Conservation (phyloP, 352 stramenopile genomes). For the Discostella stelligera region DNA sequence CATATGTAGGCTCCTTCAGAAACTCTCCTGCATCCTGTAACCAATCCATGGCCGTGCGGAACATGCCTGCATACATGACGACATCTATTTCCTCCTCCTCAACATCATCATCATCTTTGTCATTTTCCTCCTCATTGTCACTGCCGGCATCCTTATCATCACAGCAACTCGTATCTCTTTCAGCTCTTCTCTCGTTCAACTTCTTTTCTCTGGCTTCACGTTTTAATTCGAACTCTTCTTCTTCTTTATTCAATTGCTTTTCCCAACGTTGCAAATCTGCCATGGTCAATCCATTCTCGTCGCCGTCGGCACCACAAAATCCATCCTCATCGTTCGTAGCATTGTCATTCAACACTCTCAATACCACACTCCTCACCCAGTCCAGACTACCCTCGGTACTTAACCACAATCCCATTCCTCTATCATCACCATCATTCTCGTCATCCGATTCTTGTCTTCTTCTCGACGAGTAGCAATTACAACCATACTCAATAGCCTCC, state of each 20-base stretch:
- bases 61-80: slow-evolving; percentile 79
- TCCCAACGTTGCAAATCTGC: slow-evolving; percentile 44
- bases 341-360: slow-evolving; percentile 45
- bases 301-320: neutral
- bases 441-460: neutral
- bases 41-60: slow-evolving; percentile 81
- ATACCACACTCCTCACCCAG: slow-evolving; percentile 60
- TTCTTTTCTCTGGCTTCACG: slow-evolving; percentile 12
- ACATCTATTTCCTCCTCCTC: slow-evolving; percentile 59
- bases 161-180: slow-evolving; percentile 21
- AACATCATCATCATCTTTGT: slow-evolving; percentile 29
- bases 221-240: slow-evolving; percentile 35
- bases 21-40: slow-evolving; percentile 59
- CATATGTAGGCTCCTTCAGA: slow-evolving; percentile 21
- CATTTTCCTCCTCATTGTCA: neutral
- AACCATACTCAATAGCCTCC: slow-evolving; percentile 48
- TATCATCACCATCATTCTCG: slow-evolving; percentile 13
- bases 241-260: slow-evolving; percentile 26
- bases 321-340: slow-evolving; percentile 2
- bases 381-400: slow-evolving; percentile 71
- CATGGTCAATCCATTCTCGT: slow-evolving; percentile 24
- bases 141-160: slow-evolving; percentile 23
- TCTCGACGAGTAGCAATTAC: slow-evolving; percentile 4
- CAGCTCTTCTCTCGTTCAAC: slow-evolving; percentile 8
- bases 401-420: slow-evolving; percentile 57